Percentiles rank a stretch among this genome's conserved stretches.
phyloP scores from a whole-genome alignment of 2,329 filamentous ascomycete genomes.

The Cytospora piceicola region DNA sequence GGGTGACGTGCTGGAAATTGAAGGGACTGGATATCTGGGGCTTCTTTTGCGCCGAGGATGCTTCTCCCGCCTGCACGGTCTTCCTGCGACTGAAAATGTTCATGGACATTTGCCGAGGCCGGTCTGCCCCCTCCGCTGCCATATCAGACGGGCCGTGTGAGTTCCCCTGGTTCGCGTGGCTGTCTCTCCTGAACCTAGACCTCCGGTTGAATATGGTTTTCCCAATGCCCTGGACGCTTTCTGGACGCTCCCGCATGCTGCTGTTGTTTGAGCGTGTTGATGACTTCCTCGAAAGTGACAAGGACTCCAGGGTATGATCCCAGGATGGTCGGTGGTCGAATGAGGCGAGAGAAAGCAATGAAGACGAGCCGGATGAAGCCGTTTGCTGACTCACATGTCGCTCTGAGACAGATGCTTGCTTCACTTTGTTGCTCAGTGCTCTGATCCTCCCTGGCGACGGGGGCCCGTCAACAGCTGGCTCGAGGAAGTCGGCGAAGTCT shows the following conservation, averaged over 20 bases:
- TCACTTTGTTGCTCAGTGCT: constrained; percentile 63
- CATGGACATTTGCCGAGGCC: constrained; percentile 35
- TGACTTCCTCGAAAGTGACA: constrained; percentile 57
- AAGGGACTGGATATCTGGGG: constrained; percentile 65
- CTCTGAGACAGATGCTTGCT: constrained; percentile 53
- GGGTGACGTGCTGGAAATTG: constrained; percentile 69
- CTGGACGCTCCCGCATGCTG: constrained; percentile 59
- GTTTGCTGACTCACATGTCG: constrained; percentile 53
- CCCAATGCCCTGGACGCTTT: constrained; percentile 63
- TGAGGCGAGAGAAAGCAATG: constrained; percentile 51
- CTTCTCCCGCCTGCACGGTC: constrained; percentile 40
- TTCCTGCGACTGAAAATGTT: constrained; percentile 55
- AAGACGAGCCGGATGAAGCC: constrained; percentile 61
- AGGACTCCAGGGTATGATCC: constrained; percentile 54
- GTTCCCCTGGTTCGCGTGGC: constrained; percentile 52
- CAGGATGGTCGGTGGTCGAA: constrained; percentile 49
- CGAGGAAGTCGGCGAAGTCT: constrained; percentile 51
- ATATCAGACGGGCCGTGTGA: constrained; percentile 54
- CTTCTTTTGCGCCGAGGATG: constrained; percentile 43
- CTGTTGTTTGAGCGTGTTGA: constrained; percentile 60
- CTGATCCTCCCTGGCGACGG: constrained; percentile 64
- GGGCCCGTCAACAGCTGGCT: constrained; percentile 63
- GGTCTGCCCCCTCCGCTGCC: constrained; percentile 33
- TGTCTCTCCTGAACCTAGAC: constrained; percentile 56
- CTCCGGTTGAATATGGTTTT: constrained; percentile 63